Percentiles rank a stretch among this genome's conserved stretches.
phyloP scores from a whole-genome alignment of 75 land plant genomes.

The Chamaecyparis obtusa region DNA sequence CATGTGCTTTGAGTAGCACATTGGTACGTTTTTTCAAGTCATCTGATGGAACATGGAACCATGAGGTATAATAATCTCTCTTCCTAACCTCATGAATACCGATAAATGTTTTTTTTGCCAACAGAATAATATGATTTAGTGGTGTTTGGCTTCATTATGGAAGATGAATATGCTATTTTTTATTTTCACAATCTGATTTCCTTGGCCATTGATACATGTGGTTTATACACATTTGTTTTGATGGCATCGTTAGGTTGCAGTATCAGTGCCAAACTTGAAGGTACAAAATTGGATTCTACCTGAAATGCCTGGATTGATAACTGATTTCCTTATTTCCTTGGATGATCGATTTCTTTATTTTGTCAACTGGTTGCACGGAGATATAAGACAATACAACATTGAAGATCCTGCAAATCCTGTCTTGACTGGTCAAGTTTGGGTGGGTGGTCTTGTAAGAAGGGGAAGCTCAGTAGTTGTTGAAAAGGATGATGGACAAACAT shows the following conservation, averaged over 20 bases:
- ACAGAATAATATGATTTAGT: background rate
- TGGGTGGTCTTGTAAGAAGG: constrained; percentile 37
- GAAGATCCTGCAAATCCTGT: constrained; percentile 37
- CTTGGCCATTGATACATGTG: background rate
- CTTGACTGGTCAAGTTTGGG: constrained; percentile 49
- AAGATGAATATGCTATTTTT: background rate
- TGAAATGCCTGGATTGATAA: constrained; percentile 46
- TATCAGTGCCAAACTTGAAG: constrained; percentile 35
- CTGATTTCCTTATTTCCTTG: constrained; percentile 40
- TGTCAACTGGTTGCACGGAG: constrained; percentile 51
- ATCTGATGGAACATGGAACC: constrained; percentile 39
- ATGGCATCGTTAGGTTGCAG: constrained; percentile 23
- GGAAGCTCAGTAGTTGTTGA: constrained; percentile 34
- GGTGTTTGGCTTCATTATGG: background rate
- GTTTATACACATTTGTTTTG: constrained; percentile 6
- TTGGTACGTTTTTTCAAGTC: constrained; percentile 37
- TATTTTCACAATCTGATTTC: background rate
- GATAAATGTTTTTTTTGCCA: background rate
- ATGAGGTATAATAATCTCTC: constrained; percentile 18
- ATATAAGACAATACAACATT: constrained; percentile 44
- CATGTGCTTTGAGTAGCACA: constrained; percentile 43
- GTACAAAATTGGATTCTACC: constrained; percentile 48
- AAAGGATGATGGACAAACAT: constrained; percentile 31
- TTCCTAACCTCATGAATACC: background rate
- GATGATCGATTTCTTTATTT: constrained; percentile 48